A percentile compares a stretch with the other conserved stretches of the same genome.
These are phyloP conservation scores for Deinandra increscens DNA, from an alignment of 129 eudicot genomes.

Conservation along the genomic window DNA sequence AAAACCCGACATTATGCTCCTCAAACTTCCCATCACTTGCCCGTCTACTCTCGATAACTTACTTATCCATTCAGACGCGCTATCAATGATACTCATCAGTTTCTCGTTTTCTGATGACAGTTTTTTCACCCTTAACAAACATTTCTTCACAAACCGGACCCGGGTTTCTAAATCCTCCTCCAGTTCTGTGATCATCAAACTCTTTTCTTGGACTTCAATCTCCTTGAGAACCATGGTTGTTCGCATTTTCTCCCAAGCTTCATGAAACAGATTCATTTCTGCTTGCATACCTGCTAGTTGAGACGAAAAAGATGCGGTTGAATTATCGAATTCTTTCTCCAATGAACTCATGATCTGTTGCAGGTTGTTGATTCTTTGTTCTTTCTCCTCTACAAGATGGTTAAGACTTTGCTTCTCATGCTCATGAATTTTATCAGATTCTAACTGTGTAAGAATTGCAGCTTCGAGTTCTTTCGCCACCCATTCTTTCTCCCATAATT, in stretches of 20 bases:
- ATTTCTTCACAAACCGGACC: slow-evolving; percentile 32
- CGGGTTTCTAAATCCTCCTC: slow-evolving; percentile 42
- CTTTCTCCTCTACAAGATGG: slow-evolving; percentile 54
- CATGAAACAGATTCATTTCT: slow-evolving; percentile 39
- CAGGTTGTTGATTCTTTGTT: slow-evolving; percentile 47
- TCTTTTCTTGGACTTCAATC: slow-evolving; percentile 51
- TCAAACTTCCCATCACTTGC: slow-evolving; percentile 49
- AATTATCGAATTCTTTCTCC: slow-evolving; percentile 58
- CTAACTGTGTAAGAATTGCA: slow-evolving; percentile 49
- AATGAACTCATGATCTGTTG: slow-evolving; percentile 52
- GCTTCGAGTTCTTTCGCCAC: slow-evolving; percentile 61
- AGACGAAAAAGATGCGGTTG: slow-evolving; percentile 47
- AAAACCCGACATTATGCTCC: slow-evolving; percentile 40
- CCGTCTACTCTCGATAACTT: slow-evolving; percentile 49
- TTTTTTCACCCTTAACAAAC: slow-evolving; percentile 30
- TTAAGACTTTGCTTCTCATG: slow-evolving; percentile 45
- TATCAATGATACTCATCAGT: slow-evolving; percentile 35
- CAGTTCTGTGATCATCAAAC: slow-evolving; percentile 46
- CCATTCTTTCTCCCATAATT: slow-evolving; percentile 45
- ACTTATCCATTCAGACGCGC: slow-evolving; percentile 38
- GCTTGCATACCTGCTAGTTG: slow-evolving; percentile 44
- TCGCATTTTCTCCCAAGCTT: slow-evolving; percentile 61
- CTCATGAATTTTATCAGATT: slow-evolving; percentile 35
- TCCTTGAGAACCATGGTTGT: slow-evolving; percentile 46
- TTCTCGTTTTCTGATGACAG: slow-evolving; percentile 42